Evolutionary conservation across 768 basidiomycete genomes (phyloP).

Genomic region (Trametes cingulata): DNA sequence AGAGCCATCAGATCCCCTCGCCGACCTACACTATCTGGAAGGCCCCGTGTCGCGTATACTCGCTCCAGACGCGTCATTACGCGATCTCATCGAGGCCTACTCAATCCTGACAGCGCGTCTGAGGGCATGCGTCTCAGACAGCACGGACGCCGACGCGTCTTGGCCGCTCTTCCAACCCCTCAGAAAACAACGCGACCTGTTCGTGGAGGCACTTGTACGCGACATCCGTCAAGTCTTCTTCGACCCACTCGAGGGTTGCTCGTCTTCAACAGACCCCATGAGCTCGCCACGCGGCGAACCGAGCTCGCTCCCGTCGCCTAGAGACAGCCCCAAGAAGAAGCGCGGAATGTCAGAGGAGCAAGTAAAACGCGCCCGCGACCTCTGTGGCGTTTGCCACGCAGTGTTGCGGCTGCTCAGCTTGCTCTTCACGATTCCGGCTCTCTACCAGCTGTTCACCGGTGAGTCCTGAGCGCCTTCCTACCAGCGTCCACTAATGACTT

Average conservation of each 20-base stretch:
- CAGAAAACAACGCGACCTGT: constrained; percentile 48
- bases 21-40: constrained; percentile 63
- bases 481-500: constrained; percentile 6
- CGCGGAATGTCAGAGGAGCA: constrained; percentile 76
- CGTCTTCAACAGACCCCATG: constrained; percentile 2
- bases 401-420: constrained; percentile 66
- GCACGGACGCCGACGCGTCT: constrained; percentile 57
- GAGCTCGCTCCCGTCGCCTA: constrained; percentile 60
- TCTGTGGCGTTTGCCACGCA: constrained; percentile 71
- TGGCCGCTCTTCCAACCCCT: constrained; percentile 77
- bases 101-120: constrained; percentile 68
- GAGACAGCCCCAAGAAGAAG: constrained; percentile 65
- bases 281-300: constrained; percentile 11
- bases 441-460: constrained; percentile 67
- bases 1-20: constrained; percentile 71
- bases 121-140: constrained; percentile 42
- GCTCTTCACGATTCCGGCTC: constrained; percentile 58
- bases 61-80: constrained; percentile 45
- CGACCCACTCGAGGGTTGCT: constrained; percentile 44
- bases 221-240: constrained; percentile 67
- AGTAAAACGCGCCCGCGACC: constrained; percentile 76
- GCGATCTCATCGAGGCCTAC: constrained; percentile 73
- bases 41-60: constrained; percentile 64
- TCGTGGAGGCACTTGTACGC: constrained; percentile 62
- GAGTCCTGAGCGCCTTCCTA: constrained; percentile 14